Evolutionary conservation across 305 asterid genomes (phyloP).

Genomic region (Rubia tinctorum): DNA sequence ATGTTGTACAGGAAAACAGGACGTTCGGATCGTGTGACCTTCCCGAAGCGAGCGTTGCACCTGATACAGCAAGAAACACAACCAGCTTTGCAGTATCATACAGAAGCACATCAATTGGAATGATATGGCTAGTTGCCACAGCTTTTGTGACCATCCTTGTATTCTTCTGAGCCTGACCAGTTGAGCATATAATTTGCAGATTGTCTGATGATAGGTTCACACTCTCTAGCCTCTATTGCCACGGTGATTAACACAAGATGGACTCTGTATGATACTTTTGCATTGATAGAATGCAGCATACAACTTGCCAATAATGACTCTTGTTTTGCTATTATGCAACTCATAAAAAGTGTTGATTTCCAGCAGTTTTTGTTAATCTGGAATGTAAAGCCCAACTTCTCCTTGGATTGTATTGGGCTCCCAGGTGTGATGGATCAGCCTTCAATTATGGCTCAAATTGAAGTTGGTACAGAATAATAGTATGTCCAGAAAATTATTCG

Average conservation of each 20-base stretch:
- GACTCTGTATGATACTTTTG: neutral
- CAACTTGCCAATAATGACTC: neutral
- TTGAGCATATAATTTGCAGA: neutral
- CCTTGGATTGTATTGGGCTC: neutral
- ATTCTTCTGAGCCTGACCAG: conserved; percentile 27
- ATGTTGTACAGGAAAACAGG: conserved; percentile 50
- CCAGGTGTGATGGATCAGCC: neutral
- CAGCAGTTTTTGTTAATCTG: neutral
- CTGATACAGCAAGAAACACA: conserved; percentile 30
- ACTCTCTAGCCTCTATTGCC: neutral
- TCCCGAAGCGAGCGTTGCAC: conserved; percentile 36
- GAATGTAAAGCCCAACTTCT: neutral
- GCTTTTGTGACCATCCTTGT: conserved; percentile 20
- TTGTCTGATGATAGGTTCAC: neutral
- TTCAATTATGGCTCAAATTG: no score
- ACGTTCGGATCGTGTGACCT: conserved; percentile 61
- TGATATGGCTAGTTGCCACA: conserved; percentile 36
- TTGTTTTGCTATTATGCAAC: neutral
- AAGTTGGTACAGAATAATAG: no score
- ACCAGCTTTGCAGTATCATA: conserved; percentile 35
- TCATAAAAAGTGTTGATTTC: neutral
- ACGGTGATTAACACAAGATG: neutral
- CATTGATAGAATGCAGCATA: neutral
- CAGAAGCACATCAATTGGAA: conserved; percentile 26
- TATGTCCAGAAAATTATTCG: neutral